Evolutionary conservation across 371 early-diverging fungal species (phyloP), one percentile per base, ranked within the genome.

Genomic region (Rhizopus arrhizus): DNA sequence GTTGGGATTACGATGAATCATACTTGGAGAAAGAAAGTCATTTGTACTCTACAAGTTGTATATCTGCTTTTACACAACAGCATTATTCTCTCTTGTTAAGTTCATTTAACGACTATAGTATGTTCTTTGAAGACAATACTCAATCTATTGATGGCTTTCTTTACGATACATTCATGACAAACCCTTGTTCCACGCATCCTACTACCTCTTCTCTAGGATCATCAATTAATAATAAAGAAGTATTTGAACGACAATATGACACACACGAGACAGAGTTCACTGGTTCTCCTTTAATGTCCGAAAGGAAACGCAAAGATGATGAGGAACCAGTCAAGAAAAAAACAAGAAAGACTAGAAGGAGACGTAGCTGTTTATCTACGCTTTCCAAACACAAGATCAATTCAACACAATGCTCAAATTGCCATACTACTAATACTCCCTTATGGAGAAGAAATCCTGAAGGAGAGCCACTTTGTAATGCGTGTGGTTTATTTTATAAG

Each of bases 371-470:
- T 1, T 48, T 48, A 29, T 29, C 48, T 9, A 28, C 31, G 10
- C 48, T 48, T 29, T 48, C 48, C 10, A 48, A 48, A 48, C 48
- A 48, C 29, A 22, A 48, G 29, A 48, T 48, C 31, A 53, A 53
- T 6, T 29, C 61, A 2, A 61, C 61, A 5, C 58, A 49, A n/a
- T 69, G 69, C 29, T 56, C 65, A 2, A 69, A 69, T 34, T 71
- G 71, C 11, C 56, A 54, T 36, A 71, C 71, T 6, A 48, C 42
- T 5, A 71, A 63, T 32, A 71, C 71, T 47, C 68, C 71, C 22
- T 41, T 71, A 29, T 71, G 71, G 71, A 50, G 71, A 59, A 64
- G 71, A 55, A 67, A 68, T 50, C 62, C 71, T 52, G 48, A 67
- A 42, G 71, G 71, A 11, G 51, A 61, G 15, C 68, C 71, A 33